Percentiles rank a stretch among this genome's conserved stretches.
phyloP scores from a whole-genome alignment of 1,284 basidiomycete species.

The Boletus sp. region DNA sequence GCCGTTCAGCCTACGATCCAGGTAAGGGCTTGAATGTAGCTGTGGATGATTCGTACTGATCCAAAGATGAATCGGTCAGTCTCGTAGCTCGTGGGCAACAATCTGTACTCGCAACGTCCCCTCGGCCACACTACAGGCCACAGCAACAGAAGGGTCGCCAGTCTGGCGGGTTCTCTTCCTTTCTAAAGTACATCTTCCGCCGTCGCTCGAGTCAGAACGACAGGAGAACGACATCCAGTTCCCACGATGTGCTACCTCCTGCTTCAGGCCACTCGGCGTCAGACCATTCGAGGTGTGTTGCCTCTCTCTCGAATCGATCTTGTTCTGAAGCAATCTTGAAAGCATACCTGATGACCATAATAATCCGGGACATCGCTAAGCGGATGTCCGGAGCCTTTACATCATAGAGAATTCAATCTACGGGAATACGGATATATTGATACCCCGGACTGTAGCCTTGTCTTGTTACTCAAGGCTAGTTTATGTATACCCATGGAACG shows the following conservation, averaged over 20 bases:
- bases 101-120: rapidly evolving
- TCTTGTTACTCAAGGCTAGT: too few relatives aligned
- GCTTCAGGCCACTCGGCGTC: background rate
- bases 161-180: slow-evolving; percentile 1
- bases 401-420: too few relatives aligned
- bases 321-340: background rate
- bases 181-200: background rate
- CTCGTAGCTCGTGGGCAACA: slow-evolving; percentile 12
- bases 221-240: background rate
- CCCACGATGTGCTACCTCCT: background rate
- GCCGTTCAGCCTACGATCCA: background rate
- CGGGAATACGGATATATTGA: too few relatives aligned
- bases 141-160: background rate
- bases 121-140: background rate
- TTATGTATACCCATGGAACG: too few relatives aligned
- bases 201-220: background rate
- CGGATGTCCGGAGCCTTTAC: background rate
- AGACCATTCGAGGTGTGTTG: background rate
- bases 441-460: too few relatives aligned
- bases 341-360: background rate
- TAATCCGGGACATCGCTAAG: background rate
- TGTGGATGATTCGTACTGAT: background rate
- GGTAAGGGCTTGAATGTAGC: slow-evolving; percentile 1
- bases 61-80: background rate
- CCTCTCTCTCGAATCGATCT: too few relatives aligned